These are phyloP conservation scores for Gaertneriomyces semiglobifer DNA, from an alignment of 192 early-diverging fungal species.

Conservation along the genomic window DNA sequence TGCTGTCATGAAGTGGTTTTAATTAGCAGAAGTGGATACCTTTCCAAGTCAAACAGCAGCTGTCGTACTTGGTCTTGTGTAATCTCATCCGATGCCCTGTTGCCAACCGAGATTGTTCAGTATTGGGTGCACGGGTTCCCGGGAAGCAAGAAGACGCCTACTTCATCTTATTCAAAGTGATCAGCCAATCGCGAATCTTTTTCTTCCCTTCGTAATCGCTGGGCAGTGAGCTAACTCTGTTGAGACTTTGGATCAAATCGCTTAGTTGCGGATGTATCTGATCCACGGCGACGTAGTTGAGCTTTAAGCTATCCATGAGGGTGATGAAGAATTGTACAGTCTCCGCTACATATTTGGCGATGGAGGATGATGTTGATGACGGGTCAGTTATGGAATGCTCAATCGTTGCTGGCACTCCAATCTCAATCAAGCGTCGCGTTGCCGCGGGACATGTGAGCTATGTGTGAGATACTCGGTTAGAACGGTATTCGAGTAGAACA, in stretches of 20 bases:
- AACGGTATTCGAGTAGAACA: conserved; percentile 1
- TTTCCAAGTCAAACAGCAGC: conserved; percentile 87
- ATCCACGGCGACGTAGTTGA: conserved; percentile 83
- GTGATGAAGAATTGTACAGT: conserved; percentile 78
- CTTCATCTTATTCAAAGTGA: conserved; percentile 86
- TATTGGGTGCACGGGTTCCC: neutral
- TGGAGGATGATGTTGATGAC: conserved; percentile 14
- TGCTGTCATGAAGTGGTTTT: conserved; percentile 70
- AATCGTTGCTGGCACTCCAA: conserved; percentile 94
- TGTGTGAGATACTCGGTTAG: conserved; percentile 13
- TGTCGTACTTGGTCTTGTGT: conserved; percentile 83
- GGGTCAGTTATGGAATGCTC: conserved; percentile 72
- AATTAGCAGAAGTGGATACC: conserved; percentile 20
- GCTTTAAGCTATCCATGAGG: conserved; percentile 80
- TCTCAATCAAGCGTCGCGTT: conserved; percentile 72
- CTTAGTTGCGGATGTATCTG: conserved; percentile 83
- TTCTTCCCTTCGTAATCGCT: conserved; percentile 76
- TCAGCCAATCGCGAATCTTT: conserved; percentile 85
- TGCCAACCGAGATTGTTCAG: neutral
- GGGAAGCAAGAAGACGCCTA: conserved; percentile 4
- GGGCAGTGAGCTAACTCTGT: conserved; percentile 72
- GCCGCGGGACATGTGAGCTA: conserved; percentile 83
- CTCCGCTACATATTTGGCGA: conserved; percentile 80
- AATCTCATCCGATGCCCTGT: conserved; percentile 76
- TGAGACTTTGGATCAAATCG: conserved; percentile 84